Conservation (phyloP, 2,329 filamentous ascomycete genomes). For the Lasiodiplodia sp. region DNA sequence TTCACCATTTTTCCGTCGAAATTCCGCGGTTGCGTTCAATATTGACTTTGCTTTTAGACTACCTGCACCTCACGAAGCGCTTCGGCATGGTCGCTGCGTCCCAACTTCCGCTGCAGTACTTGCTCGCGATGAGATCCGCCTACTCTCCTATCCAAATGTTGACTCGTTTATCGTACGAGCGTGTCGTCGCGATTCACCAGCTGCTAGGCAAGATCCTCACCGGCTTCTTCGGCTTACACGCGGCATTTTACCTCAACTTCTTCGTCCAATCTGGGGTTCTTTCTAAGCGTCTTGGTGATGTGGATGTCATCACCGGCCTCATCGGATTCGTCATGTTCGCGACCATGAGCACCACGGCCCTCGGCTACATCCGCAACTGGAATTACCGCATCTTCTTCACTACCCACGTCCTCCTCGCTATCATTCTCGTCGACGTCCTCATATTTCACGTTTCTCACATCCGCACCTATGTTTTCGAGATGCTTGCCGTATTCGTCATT, state of each 20-base stretch:
- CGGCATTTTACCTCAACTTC: slow-evolving; percentile 63
- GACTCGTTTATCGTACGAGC: slow-evolving; percentile 61
- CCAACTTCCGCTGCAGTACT: slow-evolving; percentile 65
- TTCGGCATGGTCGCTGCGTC: slow-evolving; percentile 66
- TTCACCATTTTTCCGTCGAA: neutral
- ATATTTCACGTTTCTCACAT: slow-evolving; percentile 65
- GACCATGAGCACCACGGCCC: slow-evolving; percentile 57
- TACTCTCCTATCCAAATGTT: slow-evolving; percentile 61
- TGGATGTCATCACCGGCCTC: slow-evolving; percentile 66
- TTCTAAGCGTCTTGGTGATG: slow-evolving; percentile 60
- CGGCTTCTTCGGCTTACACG: slow-evolving; percentile 60
- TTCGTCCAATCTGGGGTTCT: slow-evolving; percentile 61
- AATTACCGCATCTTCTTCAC: slow-evolving; percentile 64
- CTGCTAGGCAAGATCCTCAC: slow-evolving; percentile 63
- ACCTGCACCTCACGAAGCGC: slow-evolving; percentile 69
- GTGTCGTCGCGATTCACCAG: slow-evolving; percentile 59
- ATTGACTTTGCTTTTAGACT: slow-evolving; percentile 55
- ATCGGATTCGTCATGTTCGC: slow-evolving; percentile 55
- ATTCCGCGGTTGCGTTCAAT: neutral
- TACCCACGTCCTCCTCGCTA: slow-evolving; percentile 58
- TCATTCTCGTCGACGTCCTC: slow-evolving; percentile 56
- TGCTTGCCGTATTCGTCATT: slow-evolving; percentile 54
- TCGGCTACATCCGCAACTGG: slow-evolving; percentile 54
- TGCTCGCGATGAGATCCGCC: slow-evolving; percentile 60
- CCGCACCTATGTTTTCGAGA: slow-evolving; percentile 60